phyloP scores from a whole-genome alignment of 1,284 basidiomycete species.

The Peniophora sp. region DNA sequence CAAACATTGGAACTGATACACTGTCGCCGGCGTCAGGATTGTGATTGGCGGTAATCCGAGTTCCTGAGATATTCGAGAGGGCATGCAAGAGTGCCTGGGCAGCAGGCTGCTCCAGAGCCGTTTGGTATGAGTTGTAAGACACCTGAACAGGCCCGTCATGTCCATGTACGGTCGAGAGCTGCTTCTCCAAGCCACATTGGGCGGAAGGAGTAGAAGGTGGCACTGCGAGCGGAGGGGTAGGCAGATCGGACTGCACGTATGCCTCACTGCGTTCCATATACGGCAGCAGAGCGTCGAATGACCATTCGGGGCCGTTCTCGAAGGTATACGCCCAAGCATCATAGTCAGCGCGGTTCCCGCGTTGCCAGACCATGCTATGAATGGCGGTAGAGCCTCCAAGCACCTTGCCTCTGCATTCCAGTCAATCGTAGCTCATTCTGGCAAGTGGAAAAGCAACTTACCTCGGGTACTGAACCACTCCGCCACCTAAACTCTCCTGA shows the following conservation, averaged over 20 bases:
- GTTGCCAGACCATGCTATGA: not conserved
- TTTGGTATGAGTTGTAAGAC: slow-evolving; percentile 10
- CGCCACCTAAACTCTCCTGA: not conserved
- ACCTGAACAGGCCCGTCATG: slow-evolving; percentile 6
- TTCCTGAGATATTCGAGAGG: not conserved
- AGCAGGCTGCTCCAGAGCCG: slow-evolving; percentile 9
- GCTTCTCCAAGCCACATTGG: not conserved
- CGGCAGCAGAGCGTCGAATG: slow-evolving; percentile 8
- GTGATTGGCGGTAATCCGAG: slow-evolving; percentile 5
- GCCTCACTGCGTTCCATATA: slow-evolving; percentile 9
- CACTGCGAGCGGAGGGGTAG: slow-evolving; percentile 2
- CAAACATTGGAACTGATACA: slow-evolving; percentile 7
- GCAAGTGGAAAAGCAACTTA: not conserved
- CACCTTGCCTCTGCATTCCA: not conserved
- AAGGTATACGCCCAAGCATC: slow-evolving; percentile 2
- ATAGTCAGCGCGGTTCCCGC: not conserved
- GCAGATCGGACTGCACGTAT: slow-evolving; percentile 4
- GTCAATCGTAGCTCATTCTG: not conserved
- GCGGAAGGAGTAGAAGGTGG: not conserved
- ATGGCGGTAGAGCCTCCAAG: not conserved
- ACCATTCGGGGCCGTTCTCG: slow-evolving; percentile 10
- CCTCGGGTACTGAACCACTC: not conserved
- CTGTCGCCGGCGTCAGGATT: slow-evolving; percentile 10
- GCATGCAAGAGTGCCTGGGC: slow-evolving; percentile 7
- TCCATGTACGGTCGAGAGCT: slow-evolving; percentile 5